These are phyloP conservation scores for Aaosphaeria arxii DNA, from an alignment of 2,329 filamentous ascomycete genomes.

Conservation along the genomic window DNA sequence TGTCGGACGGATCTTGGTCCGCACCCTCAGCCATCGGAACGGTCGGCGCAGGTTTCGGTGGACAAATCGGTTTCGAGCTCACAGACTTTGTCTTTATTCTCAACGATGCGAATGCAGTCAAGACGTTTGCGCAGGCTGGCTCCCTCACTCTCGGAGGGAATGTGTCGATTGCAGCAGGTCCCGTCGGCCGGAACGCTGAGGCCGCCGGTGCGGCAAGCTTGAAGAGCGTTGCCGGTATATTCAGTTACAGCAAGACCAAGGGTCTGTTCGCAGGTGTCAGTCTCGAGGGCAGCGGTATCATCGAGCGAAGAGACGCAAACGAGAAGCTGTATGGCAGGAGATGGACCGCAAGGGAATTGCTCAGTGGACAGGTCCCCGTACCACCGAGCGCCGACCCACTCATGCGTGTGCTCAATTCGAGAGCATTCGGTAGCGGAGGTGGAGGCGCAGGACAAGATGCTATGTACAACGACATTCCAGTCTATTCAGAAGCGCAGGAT, in stretches of 20 bases:
- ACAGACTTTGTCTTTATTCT: slow-evolving; percentile 98
- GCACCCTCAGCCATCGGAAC: slow-evolving; percentile 79
- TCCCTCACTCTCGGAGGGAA: slow-evolving; percentile 93
- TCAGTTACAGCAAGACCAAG: slow-evolving; percentile 97
- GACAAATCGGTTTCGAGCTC: slow-evolving; percentile 82
- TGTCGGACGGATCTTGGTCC: slow-evolving; percentile 75
- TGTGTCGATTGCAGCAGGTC: slow-evolving; percentile 91
- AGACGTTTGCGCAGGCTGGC: slow-evolving; percentile 89
- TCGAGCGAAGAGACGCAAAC: slow-evolving; percentile 94
- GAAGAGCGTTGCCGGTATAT: slow-evolving; percentile 85
- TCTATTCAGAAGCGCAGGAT: slow-evolving; percentile 82
- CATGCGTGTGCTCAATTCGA: slow-evolving; percentile 79
- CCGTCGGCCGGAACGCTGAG: slow-evolving; percentile 91
- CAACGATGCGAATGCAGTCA: slow-evolving; percentile 85
- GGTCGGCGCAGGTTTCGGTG: slow-evolving; percentile 77
- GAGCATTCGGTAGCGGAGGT: slow-evolving; percentile 71
- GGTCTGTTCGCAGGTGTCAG: slow-evolving; percentile 94
- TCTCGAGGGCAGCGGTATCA: slow-evolving; percentile 86
- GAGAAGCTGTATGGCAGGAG: slow-evolving; percentile 89
- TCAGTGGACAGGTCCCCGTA: slow-evolving; percentile 72
- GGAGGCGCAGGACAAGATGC: slow-evolving; percentile 51
- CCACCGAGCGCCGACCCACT: slow-evolving; percentile 82
- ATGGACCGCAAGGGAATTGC: slow-evolving; percentile 76
- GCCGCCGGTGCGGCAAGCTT: slow-evolving; percentile 91
- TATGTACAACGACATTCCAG: slow-evolving; percentile 92